Conservation (phyloP, 1,284 basidiomycete genomes). For the Cryptococcus wingfieldii region DNA sequence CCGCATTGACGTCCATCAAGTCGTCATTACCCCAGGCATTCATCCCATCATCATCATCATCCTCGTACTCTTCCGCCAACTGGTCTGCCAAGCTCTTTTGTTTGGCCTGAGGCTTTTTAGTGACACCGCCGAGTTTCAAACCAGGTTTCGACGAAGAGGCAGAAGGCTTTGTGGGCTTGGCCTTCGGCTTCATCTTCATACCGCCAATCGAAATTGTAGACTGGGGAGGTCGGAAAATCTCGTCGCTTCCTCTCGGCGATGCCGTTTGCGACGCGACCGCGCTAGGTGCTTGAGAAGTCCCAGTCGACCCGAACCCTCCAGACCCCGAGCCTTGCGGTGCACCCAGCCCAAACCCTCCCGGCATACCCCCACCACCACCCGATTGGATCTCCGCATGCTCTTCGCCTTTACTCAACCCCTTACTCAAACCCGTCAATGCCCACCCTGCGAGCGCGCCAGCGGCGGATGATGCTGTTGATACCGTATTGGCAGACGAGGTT, state of each 20-base stretch:
- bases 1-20: constrained; percentile 84
- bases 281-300: too few relatives aligned
- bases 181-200: constrained; percentile 2
- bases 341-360: too few relatives aligned
- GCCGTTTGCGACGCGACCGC: background rate
- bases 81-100: constrained; percentile 55
- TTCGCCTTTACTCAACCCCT: constrained; percentile 70
- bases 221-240: constrained; percentile 6
- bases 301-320: too few relatives aligned
- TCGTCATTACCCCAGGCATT: constrained; percentile 67
- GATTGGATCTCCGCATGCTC: constrained; percentile 60
- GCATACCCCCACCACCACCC: background rate
- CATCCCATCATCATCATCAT: constrained; percentile 47
- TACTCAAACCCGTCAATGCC: constrained; percentile 83
- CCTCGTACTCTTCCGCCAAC: constrained; percentile 51
- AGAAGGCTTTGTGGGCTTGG: background rate
- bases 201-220: constrained; percentile 1
- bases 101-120: constrained; percentile 21
- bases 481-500: constrained; percentile 47
- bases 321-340: too few relatives aligned
- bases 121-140: constrained; percentile 59
- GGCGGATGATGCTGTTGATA: constrained; percentile 62
- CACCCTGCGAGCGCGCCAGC: constrained; percentile 87
- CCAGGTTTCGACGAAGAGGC: background rate
- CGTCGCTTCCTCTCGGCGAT: constrained; percentile 20